Percentiles rank a stretch among this genome's conserved stretches.
These are phyloP conservation scores for Talaromyces wortmannii DNA, from an alignment of 495 filamentous ascomycete species.

Conservation along the genomic window DNA sequence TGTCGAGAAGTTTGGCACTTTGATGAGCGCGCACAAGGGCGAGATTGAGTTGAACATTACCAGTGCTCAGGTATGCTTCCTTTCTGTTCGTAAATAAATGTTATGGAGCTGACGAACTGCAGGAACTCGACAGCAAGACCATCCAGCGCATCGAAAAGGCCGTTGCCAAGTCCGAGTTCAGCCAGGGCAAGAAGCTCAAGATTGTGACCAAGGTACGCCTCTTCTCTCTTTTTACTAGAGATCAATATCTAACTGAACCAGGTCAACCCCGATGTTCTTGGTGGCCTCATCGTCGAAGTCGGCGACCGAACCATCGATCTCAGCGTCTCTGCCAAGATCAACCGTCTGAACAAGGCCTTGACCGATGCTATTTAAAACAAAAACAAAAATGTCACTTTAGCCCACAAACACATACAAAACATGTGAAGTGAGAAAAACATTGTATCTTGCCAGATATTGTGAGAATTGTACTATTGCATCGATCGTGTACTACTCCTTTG, in stretches of 20 bases:
- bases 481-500: not conserved
- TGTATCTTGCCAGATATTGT: not conserved
- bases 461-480: not conserved
- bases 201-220: conserved; percentile 75
- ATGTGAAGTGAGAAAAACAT: not conserved
- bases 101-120: not conserved
- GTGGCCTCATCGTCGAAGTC: conserved; percentile 92
- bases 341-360: conserved; percentile 98
- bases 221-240: not conserved
- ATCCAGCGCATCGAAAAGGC: conserved; percentile 78
- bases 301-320: conserved; percentile 98
- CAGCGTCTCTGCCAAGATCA: conserved; percentile 87
- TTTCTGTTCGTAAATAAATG: not conserved
- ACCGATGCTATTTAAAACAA: conserved; percentile 58
- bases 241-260: conserved; percentile 16
- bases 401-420: not conserved
- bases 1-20: conserved; percentile 74
- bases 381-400: not conserved
- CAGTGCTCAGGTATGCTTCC: conserved; percentile 67
- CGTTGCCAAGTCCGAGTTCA: conserved; percentile 82
- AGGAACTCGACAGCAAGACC: conserved; percentile 85
- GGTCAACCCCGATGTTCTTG: conserved; percentile 91
- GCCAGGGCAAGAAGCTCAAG: conserved; percentile 95
- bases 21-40: conserved; percentile 84
- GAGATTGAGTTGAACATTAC: conserved; percentile 91